Conservation (phyloP, 1,284 basidiomycete genomes). For the Moesziomyces antarcticus region DNA sequence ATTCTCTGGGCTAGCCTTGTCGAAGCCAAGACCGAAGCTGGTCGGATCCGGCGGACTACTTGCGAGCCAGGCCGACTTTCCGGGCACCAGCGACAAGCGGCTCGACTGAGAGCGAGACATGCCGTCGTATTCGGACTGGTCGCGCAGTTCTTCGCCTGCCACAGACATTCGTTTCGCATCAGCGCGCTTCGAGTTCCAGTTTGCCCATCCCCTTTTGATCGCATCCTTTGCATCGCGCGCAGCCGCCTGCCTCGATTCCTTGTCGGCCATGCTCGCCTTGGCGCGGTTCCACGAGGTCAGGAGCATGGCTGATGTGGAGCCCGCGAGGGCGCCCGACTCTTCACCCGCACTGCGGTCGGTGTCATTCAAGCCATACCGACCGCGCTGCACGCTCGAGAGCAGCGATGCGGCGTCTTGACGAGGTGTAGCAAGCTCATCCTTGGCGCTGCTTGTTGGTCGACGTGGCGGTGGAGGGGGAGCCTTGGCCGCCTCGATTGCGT, state of each 20-base stretch:
- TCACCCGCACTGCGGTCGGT: constrained; percentile 10
- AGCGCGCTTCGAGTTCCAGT: constrained; percentile 55
- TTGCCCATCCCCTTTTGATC: constrained; percentile 62
- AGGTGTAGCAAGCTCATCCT: constrained; percentile 6
- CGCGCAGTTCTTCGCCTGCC: constrained; percentile 8
- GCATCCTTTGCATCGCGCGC: constrained; percentile 65
- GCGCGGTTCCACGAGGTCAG: constrained; percentile 60
- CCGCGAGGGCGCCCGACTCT: constrained; percentile 4
- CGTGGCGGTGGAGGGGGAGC: constrained; percentile 36
- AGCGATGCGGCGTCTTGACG: constrained; percentile 35
- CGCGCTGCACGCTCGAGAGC: constrained; percentile 36
- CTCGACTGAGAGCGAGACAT: constrained; percentile 33
- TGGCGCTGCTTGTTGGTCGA: constrained; percentile 5
- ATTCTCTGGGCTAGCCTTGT: constrained; percentile 40
- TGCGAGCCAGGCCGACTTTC: constrained; percentile 44
- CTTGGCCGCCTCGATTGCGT: constrained; percentile 4
- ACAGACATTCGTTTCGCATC: constrained; percentile 23
- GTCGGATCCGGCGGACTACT: constrained; percentile 51
- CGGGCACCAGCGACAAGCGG: constrained; percentile 38
- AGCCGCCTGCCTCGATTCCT: constrained; percentile 58
- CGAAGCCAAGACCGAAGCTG: constrained; percentile 45
- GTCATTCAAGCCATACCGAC: constrained; percentile 39
- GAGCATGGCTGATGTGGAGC: constrained; percentile 32
- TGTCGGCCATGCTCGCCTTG: constrained; percentile 64
- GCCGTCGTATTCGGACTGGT: constrained; percentile 13